phyloP scores from a whole-genome alignment of 495 filamentous ascomycete species.

The Wilcoxina mikolae region DNA sequence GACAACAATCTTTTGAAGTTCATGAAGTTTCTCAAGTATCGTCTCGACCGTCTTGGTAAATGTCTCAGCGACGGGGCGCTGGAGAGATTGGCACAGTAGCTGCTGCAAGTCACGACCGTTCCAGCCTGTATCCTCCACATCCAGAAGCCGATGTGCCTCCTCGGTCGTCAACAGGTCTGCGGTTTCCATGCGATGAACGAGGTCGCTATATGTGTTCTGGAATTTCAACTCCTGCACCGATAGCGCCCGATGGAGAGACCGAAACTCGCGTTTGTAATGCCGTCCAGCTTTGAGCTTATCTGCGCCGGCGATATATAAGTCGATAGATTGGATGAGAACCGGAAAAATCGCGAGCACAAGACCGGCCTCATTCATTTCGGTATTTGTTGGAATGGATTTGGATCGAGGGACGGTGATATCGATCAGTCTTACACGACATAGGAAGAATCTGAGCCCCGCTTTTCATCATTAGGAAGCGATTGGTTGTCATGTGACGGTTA shows the following conservation, averaged over 20 bases:
- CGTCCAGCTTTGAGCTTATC: conserved; percentile 1
- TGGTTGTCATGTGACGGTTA: too few species aligned
- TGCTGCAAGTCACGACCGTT: conserved; percentile 12
- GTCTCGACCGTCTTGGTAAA: conserved; percentile 15
- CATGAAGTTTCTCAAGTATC: conserved; percentile 10
- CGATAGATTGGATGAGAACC: neutral
- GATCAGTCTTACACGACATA: neutral
- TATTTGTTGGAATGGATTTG: neutral
- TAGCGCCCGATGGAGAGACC: neutral
- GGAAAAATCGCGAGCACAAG: conserved; percentile 1
- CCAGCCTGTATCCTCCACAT: conserved; percentile 23
- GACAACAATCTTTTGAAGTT: conserved; percentile 19
- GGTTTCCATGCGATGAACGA: conserved; percentile 20
- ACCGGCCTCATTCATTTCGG: conserved; percentile 2
- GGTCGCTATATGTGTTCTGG: conserved; percentile 21
- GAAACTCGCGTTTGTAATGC: neutral
- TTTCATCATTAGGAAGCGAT: too few species aligned
- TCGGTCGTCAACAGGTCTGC: conserved; percentile 13
- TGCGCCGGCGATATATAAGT: neutral
- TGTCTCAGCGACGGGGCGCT: neutral
- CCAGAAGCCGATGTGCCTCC: too few species aligned
- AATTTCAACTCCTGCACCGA: conserved; percentile 19
- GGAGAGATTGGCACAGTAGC: conserved; percentile 18
- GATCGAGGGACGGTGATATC: too few species aligned
- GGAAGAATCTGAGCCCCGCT: neutral